Base-by-base conservation (phyloP, 2,329 filamentous ascomycete species). In the Fusarium oxysporum region DNA sequence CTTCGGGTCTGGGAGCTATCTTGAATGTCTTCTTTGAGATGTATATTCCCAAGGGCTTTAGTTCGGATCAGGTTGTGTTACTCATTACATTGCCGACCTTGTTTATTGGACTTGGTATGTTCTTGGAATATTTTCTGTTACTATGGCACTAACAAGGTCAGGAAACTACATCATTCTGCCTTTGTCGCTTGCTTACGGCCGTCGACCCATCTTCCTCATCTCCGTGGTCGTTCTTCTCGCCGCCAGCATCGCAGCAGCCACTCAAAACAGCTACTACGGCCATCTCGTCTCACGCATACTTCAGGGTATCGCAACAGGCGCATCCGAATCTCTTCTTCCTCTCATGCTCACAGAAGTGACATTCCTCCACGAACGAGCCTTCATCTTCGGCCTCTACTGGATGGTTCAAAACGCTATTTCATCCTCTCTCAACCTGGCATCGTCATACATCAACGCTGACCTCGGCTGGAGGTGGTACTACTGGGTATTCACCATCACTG, bases 141-240 rank as follows among this genome's bases (percentile, higher is more conserved):
- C 5, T 25, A 6, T 25, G 25, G 25, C 25, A 50, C 61, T 66
- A 25, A 66, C 16, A 1, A 5, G 0, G 0, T 7, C 12, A 66
- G 62, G 62, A 50, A 66, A 66, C 43, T 66, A 66, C 17, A 66
- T 66, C n/a, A 66, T 66, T 7, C 63, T 66, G 3, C 63, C 63
- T 6, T 1, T 66, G 0, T 66, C 63, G 3, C 62, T 66, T 0
- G 63, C 62, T 21, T 66, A 59, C 25, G 63, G 63, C 0, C 63
- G 63, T 21, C 63, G 63, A 19, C 62, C 63, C 3, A 48, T 66
- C 37, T 66, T 66, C 10, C 50, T 66, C n/a, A n/a, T 59, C 25
- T 66, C 63, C 0, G 32, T 57, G 4, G 43, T 66, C 5, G 62
- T 66, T 2, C 63, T 66, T 7, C 50, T 66, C 19, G 63, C 43